Conservation (phyloP, 768 basidiomycete species). For the Pisolithus tinctorius region DNA sequence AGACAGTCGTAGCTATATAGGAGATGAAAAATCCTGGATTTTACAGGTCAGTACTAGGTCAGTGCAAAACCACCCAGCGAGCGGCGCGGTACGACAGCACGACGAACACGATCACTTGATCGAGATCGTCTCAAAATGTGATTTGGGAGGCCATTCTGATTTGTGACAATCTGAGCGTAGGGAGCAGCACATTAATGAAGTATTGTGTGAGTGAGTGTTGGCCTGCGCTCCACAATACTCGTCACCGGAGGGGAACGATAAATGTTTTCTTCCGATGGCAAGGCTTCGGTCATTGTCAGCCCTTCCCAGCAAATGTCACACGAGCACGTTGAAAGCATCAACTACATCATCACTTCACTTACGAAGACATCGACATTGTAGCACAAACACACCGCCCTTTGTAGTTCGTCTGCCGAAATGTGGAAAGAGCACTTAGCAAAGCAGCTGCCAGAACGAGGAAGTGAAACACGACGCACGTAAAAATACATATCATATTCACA, state of each 20-base stretch:
- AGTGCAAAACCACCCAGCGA: neutral
- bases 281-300: conserved; percentile 18
- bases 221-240: neutral
- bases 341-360: conserved; percentile 4
- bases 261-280: neutral
- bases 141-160: neutral
- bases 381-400: too few species aligned
- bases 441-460: conserved; percentile 4
- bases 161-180: neutral
- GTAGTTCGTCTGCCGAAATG: conserved; percentile 2
- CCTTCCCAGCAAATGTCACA: conserved; percentile 6
- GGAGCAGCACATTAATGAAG: conserved; percentile 1
- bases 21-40: neutral
- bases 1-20: neutral
- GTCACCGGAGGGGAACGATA: neutral
- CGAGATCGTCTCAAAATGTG: neutral
- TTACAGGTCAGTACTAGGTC: neutral
- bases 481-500: conserved; percentile 42
- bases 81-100: neutral
- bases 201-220: neutral
- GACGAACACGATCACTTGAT: neutral
- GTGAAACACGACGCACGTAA: conserved; percentile 25
- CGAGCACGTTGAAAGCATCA: neutral
- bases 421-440: conserved; percentile 10
- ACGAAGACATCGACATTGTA: neutral